Conservation (phyloP, 2,329 filamentous ascomycete genomes). For the Epichloe gansuensis region DNA sequence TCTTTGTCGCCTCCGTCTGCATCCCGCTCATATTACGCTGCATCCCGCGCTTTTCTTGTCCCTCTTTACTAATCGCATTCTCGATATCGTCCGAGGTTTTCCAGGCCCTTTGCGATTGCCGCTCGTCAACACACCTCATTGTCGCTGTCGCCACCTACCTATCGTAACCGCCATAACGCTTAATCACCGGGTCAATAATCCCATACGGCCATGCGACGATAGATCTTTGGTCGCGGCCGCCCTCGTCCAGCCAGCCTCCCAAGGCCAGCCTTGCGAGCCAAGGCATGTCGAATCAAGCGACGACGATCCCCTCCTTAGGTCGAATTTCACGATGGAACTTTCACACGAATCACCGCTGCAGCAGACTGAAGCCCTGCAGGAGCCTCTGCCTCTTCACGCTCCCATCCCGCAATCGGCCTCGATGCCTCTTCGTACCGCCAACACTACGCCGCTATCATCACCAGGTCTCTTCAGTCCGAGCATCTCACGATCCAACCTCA, state of each 20-base stretch:
- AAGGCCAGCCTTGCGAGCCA: conserved; percentile 4
- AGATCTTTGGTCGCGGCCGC: conserved; percentile 6
- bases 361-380: neutral
- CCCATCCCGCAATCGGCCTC: conserved; percentile 25
- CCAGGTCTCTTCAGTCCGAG: conserved; percentile 49
- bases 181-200: neutral
- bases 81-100: neutral
- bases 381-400: conserved; percentile 16
- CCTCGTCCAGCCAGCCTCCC: conserved; percentile 3
- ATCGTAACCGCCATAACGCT: neutral
- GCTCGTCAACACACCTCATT: neutral
- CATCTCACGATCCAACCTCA: conserved; percentile 28
- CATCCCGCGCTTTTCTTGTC: neutral
- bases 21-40: neutral
- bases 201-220: conserved; percentile 8
- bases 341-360: conserved; percentile 6
- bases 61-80: neutral
- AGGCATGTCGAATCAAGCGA: conserved; percentile 10
- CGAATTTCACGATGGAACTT: conserved; percentile 9
- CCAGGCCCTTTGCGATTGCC: neutral
- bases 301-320: neutral
- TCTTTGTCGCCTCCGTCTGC: neutral
- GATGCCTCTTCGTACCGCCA: conserved; percentile 35
- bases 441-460: conserved; percentile 47
- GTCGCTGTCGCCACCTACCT: neutral